Evolutionary conservation across 1,139 yeast species (phyloP), one percentile per base, ranked within the genome.

Genomic region (Candida gigantensis): DNA sequence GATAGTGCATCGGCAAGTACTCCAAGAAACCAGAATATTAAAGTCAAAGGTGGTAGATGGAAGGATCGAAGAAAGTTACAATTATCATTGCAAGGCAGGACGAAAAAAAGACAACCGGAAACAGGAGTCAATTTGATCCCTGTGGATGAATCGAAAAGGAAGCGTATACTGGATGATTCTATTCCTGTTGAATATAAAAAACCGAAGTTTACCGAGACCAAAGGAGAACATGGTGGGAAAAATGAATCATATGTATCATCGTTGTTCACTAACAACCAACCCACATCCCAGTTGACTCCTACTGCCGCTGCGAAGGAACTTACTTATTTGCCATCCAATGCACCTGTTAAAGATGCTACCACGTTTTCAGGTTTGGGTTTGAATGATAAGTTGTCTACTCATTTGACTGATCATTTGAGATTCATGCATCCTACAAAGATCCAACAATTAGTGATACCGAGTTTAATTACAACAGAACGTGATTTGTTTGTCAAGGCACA

Each of bases 401-500:
- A 84, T 51, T 61, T 92, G 41, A 65, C 70, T 2, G 78, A 76
- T 3, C 74, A 74, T 36, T 67, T 88, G 65, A 65, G 74, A 29
- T 76, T 87, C 53, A 59, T 67, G 28, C 71, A 79, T 14, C 98
- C 98, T 1, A 92, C 98, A 0, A 79, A 79, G 49, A 88, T 92
- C 46, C 98, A 92, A 61, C 74, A 87, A 46, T 65, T 82, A 6
- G 94, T 86, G 0, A 68, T 90, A n/a, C 96, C 97, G 2, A 72
- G 74, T 34, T 61, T 92, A 40, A 51, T 81, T 3, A 42, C 56
- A 40, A 63, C 72, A 13, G 74, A 79, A 32, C 61, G 72, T 21
- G 97, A 90, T 60, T 65, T 88, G 40, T 84, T 90, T 49, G 85
- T 89, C 34, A 94, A 87, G 53, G 96, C 97, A 0, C 97, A 89